Base-by-base conservation (phyloP, 352 stramenopile genomes). In the Phytophthora macrochlamydospora region DNA sequence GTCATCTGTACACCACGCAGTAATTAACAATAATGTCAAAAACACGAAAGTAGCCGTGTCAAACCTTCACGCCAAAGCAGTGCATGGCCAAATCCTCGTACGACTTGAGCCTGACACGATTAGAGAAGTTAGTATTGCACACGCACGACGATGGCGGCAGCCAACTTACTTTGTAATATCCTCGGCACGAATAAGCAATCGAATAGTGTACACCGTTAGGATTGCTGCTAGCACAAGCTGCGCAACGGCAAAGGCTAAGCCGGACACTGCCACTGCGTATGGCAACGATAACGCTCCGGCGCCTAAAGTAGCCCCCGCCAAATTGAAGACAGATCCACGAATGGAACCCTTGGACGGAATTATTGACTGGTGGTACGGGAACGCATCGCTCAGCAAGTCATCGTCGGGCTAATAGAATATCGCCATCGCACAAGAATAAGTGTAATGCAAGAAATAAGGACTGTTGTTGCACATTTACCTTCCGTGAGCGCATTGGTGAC, bases 61-160 rank as follows among this genome's bases (percentile, higher is more conserved):
- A 52, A 49, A 84, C 83, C 65, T 90, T 91, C 57, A 86, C 89
- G 49, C 85, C 87, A 59, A 95, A 95, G 65, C 87, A 95, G 59
- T 86, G 84, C 58, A 93, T 85, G 31, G 87, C 85, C 29, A 95
- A 65, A 70, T 95, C 87, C 69, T 95, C 87, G 46, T 95, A 95
- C 51, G 83, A 95, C 67, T 95, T 92, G 51, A 95, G 70, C 37
- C 86, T 94, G 46, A 28, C 48, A 56, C 51, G 28, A 33, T 51
- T 66, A 4, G 46, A 51, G 5, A 58, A 33, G 35, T 46, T 44
- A 14, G 40, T 24, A 24, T 24, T 24, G 18, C 18, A 24, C 18
- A 14, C 18, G 8, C 38, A 12, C 48, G 12, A 32, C 28, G 51
- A 40, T 12, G 32, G 46, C 46, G 37, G 28, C 46, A 53, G 14